Base-by-base conservation (phyloP, 1,284 basidiomycete species). In the Coniophora puteana region DNA sequence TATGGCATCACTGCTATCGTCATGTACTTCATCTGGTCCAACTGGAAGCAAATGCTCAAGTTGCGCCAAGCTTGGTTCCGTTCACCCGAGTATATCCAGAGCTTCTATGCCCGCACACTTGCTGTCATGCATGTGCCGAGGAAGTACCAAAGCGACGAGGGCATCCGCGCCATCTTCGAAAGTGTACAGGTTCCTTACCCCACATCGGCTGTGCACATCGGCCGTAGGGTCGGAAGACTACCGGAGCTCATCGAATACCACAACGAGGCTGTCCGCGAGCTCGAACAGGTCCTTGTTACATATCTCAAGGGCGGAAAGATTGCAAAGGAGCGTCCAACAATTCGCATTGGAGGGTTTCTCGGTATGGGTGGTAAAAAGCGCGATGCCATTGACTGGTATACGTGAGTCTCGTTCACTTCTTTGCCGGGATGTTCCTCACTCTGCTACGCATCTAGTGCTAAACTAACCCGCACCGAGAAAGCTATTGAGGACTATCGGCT, bases 401-500 rank as follows among this genome's bases (percentile, higher is more conserved):
- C 76, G 73, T 76, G 45, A 34, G 72, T 62, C 10, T 3, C 3
- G n/a, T 12, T 29, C 21, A 10, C 30, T 5, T 34, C 23, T 40
- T 31, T 50, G 21, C 14, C n/a, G 21, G 16, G 22, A 65, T 20
- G 2, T 24, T 25, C 13, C 38, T 39, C 45, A 50, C 41, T 47
- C 27, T 33, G 6, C 31, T 34, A n/a, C n/a, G n/a, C 44, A 4
- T 30, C 25, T 40, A 88, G 83, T 30, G 73, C 72, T 25, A 88
- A 84, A 57, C 70, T 89, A 13, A 78, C 82, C 58, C 80, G 83
- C 29, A 89, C 81, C 16, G 92, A 84, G 64, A 77, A 70, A 44
- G 76, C 84, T 5, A 88, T 97, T 38, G 88, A 94, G 47, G 76
- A 83, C 39, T 84, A 85, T 54, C 81, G 91, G 18, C 63, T 67